Base-by-base conservation (phyloP, 2,329 filamentous ascomycete species). In the Thermothelomyces thermophilus region DNA sequence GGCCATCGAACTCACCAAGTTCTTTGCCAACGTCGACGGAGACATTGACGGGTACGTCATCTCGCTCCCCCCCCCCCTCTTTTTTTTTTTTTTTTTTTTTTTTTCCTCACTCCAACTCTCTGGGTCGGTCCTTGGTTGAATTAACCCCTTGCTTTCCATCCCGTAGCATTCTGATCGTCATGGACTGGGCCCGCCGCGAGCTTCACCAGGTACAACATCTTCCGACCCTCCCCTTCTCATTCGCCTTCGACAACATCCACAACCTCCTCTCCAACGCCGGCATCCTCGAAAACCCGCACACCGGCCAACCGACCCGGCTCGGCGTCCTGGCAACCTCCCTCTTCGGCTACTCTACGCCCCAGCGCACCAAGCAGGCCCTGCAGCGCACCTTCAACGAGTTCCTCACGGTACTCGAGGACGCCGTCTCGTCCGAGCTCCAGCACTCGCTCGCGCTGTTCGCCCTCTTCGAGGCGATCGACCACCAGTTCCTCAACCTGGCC, bases 101-200 rank as follows among this genome's bases (percentile, higher is more conserved):
- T n/a, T n/a, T n/a, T n/a, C n/a, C n/a, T n/a, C n/a, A n/a, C n/a
- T n/a, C n/a, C n/a, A n/a, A n/a, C n/a, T n/a, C n/a, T n/a, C n/a
- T n/a, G n/a, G n/a, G n/a, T n/a, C n/a, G n/a, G n/a, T n/a, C n/a
- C n/a, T n/a, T n/a, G n/a, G n/a, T n/a, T n/a, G n/a, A n/a, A n/a
- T n/a, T n/a, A n/a, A n/a, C n/a, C n/a, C n/a, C n/a, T n/a, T n/a
- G n/a, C n/a, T n/a, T n/a, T n/a, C n/a, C n/a, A n/a, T 10, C 16
- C 3, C 6, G 20, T 42, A 84, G 86, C 53, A 95, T 96, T 58
- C 76, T 97, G 31, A 85, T 93, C 53, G 89, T 94, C 45, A 96
- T 97, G 90, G 89, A 95, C 64, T 96, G 91, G 91, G 87, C 89
- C 13, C 86, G 86, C 63, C 83, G 90, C 57, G 90, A 96, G 66